Conservation (phyloP, 2,329 filamentous ascomycete genomes). For the Penicillium thymicola region DNA sequence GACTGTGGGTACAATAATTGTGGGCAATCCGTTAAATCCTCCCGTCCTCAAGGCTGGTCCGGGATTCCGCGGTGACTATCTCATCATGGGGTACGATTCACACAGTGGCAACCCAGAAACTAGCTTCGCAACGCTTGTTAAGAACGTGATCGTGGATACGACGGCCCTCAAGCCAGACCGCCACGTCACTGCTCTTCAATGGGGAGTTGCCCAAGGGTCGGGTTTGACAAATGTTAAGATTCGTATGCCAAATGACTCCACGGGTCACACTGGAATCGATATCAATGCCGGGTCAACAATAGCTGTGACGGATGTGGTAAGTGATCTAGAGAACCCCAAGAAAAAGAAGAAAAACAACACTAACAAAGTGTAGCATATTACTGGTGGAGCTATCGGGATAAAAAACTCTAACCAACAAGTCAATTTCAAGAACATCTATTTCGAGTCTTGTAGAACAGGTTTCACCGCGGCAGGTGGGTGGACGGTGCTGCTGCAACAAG, state of each 20-base stretch:
- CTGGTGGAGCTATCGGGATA: slow-evolving; percentile 29
- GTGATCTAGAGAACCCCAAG: neutral
- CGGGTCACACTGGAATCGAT: slow-evolving; percentile 29
- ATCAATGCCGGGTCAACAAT: slow-evolving; percentile 26
- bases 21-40: slow-evolving; percentile 31
- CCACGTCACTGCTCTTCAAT: slow-evolving; percentile 31
- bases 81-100: slow-evolving; percentile 30
- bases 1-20: slow-evolving; percentile 31
- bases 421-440: slow-evolving; percentile 50
- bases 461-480: slow-evolving; percentile 41
- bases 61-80: slow-evolving; percentile 25
- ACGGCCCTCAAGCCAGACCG: slow-evolving; percentile 19
- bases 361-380: slow-evolving; percentile 21
- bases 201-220: slow-evolving; percentile 34
- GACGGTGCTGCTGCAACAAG: slow-evolving; percentile 27
- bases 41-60: slow-evolving; percentile 28
- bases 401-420: slow-evolving; percentile 32
- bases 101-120: slow-evolving; percentile 24
- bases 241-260: slow-evolving; percentile 30
- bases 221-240: slow-evolving; percentile 33
- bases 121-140: slow-evolving; percentile 33
- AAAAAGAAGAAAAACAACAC: neutral
- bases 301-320: slow-evolving; percentile 28
- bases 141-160: slow-evolving; percentile 34
- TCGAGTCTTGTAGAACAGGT: slow-evolving; percentile 57